These are phyloP conservation scores for Fusarium redolens DNA, from an alignment of 2,329 filamentous ascomycete genomes.

Conservation along the genomic window DNA sequence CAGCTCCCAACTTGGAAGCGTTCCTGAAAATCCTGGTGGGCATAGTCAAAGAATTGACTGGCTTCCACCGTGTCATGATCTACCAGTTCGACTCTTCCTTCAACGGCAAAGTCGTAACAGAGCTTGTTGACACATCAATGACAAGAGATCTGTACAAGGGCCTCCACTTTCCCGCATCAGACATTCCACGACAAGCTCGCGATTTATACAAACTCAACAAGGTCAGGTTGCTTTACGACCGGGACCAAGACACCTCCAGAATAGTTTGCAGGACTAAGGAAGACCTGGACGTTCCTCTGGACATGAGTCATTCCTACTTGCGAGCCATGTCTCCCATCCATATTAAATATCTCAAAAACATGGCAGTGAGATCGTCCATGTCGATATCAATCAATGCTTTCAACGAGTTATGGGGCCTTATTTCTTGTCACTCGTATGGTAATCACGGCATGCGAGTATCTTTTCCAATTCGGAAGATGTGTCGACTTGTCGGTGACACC, in stretches of 20 bases:
- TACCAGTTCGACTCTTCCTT: conserved; percentile 88
- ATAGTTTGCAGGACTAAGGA: conserved; percentile 82
- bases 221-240: conserved; percentile 86
- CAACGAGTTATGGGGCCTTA: conserved; percentile 85
- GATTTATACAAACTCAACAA: conserved; percentile 94
- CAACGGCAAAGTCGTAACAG: conserved; percentile 89
- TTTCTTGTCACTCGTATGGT: conserved; percentile 87
- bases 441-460: conserved; percentile 85
- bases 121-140: conserved; percentile 82
- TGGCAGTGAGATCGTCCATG: conserved; percentile 95
- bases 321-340: conserved; percentile 93
- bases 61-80: conserved; percentile 92
- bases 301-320: conserved; percentile 86
- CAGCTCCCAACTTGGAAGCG: conserved; percentile 74
- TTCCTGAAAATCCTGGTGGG: conserved; percentile 87
- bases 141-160: conserved; percentile 89
- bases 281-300: conserved; percentile 79
- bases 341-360: conserved; percentile 86
- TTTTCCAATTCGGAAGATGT: conserved; percentile 93
- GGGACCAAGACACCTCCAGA: conserved; percentile 81
- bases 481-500: conserved; percentile 85
- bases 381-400: conserved; percentile 93
- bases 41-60: conserved; percentile 88
- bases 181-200: conserved; percentile 85
- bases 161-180: conserved; percentile 87